Evolutionary conservation across 2,329 filamentous ascomycete species (phyloP), one percentile per base, ranked within the genome.

Genomic region (Colletotrichum australisinense): DNA sequence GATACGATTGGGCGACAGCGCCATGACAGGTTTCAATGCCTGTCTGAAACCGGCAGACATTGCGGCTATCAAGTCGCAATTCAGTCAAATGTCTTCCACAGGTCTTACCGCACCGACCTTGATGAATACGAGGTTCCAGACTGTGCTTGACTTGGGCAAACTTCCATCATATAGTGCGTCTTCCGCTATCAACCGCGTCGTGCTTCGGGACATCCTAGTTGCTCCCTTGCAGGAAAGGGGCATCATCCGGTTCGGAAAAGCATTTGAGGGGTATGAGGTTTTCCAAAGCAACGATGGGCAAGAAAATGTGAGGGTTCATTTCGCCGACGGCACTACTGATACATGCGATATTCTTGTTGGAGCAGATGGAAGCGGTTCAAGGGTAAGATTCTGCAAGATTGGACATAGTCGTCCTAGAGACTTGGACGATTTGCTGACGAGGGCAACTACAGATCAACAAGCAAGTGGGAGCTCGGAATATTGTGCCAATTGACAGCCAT

Each of bases 321-420:
- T 69, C 16, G 24, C 26, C 6, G 52, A 69, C n/a, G 59, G 52
- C 22, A 12, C 58, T 5, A 22, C n/a, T 8, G 58, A 63, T 11
- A 19, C 11, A 2, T 57, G 67, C 12, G 59, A 69, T 16, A 22
- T 69, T 3, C 14, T 63, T 12, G 7, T 69, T 4, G 59, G 67
- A 5, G 59, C 67, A 5, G 67, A 63, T 12, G 67, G 67, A 9
- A 69, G 67, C 35, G 52, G 60, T 3, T 69, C 59, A 4, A 63
- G 35, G 26, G 67, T 69, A 11, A 62, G 14, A 46, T 24, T 8
- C 14, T 3, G n/a, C 11, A n/a, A 49, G 19, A 19, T 9, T 19
- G 19, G 16, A 49, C 3, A 42, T 16, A 42, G 6, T 42, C 38
- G 16, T 42, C 14, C 14, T 16, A 11, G 38, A 16, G 14, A 42